Base-by-base conservation (phyloP, 768 basidiomycete genomes). In the Floccularia luteovirens region DNA sequence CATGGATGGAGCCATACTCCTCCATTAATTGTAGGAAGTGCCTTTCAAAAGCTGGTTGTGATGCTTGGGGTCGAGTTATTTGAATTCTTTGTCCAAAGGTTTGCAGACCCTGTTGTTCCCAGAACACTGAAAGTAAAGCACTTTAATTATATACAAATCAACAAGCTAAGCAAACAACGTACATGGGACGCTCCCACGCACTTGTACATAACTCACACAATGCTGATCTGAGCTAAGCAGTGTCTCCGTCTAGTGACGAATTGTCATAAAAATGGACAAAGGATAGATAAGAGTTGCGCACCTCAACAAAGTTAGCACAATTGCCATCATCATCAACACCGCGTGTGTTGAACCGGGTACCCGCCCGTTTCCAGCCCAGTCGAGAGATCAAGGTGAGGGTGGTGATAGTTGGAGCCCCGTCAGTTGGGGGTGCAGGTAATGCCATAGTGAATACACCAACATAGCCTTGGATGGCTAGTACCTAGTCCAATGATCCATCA, bases 41-140 rank as follows among this genome's bases (percentile, higher is more conserved):
- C 27, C 89, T 80, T 48, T 97, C 89, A 54, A 99, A 99, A 1
- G 96, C 96, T 5, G 93, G 93, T 49, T 98, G 94, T 1, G 93
- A 93, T 2, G 92, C 90, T 49, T 90, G 84, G 1, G 96, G 94
- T 10, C 93, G 82, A 10, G 91, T 93, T 45, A 99, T 90, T 56
- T 97, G 92, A 30, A 99, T 90, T 41, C 79, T 78, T 48, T 90
- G 91, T 25, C 91, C 89, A 54, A 99, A 92, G 0, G 94, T 93
- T 55, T 93, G 90, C 28, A 93, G 58, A 20, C 90, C 92, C 61
- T 94, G 91, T 54, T 99, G 94, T 58, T 98, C 94, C 96, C 96
- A 99, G 58, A 99, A 99, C 43, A 98, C 91, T 92, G 54, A n/a
- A n/a, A n/a, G 33, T 39, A 41, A 39, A 32, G 24, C 32, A 42